Evolutionary conservation across 1,284 basidiomycete species (phyloP), one percentile per base, ranked within the genome.

Genomic region (Neonothopanus nambi): DNA sequence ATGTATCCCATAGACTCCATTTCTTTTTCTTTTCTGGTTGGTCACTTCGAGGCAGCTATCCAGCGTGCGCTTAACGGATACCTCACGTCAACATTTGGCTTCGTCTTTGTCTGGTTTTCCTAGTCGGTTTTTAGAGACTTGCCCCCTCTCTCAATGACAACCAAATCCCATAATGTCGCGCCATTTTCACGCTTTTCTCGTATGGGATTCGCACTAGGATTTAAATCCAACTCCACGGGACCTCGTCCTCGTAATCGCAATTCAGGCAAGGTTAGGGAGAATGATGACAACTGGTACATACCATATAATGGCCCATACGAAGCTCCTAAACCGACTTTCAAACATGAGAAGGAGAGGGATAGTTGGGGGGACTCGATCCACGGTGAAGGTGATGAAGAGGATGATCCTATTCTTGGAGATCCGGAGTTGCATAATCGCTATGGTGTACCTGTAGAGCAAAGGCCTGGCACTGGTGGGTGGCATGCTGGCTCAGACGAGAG

Each of bases 241-340:
- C 61, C 66, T 4, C 51, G 55, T 51, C 45, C 61, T 33, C 55
- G 57, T 37, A 58, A 55, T 15, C 53, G 57, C 23, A 49, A 58
- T 23, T 17, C 48, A 30, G 24, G 57, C 35, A 48, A 56, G 44
- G 17, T 51, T 38, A 37, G 48, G 60, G 58, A 69, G 37, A 54
- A 56, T 20, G 69, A 77, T 5, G 78, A 81, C 21, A 76, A 82
- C 51, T 84, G 81, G 81, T 83, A 82, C 65, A 82, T 81, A 53
- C 82, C 82, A 1, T 84, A 85, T 71, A 81, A 78, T 58, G 82
- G 82, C 1, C 81, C 83, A 2, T 78, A 79, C 64, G 82, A 61
- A 82, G 62, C 69, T 15, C 79, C 78, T 9, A 65, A 61, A 23
- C 55, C 51, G 21, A 41, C 42, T 43, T 37, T 33, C 20, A 56